These are phyloP conservation scores for Rhizophora mangle DNA, from an alignment of 345 rosid species.

Conservation along the genomic window DNA sequence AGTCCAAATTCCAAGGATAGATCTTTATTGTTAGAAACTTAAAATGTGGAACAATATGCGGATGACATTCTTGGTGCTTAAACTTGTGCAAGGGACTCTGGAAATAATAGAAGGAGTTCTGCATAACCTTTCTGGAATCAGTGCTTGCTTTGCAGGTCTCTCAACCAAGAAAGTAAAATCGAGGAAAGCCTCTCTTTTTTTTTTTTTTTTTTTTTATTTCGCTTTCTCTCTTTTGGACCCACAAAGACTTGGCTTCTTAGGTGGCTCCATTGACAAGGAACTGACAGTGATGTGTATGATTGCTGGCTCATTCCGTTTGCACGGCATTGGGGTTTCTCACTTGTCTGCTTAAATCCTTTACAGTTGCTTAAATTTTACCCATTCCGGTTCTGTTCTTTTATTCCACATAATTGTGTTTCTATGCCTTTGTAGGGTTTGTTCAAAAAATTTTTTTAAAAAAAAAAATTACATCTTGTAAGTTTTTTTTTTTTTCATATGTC, in stretches of 20 bases:
- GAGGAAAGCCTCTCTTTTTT: neutral
- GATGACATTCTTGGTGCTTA: too few relatives aligned
- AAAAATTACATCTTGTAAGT: too few relatives aligned
- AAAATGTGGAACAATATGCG: too few relatives aligned
- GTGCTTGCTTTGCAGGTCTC: slow-evolving; percentile 43
- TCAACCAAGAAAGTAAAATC: slow-evolving; percentile 19
- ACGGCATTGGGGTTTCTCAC: slow-evolving; percentile 19
- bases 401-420: neutral
- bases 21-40: too few relatives aligned
- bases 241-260: slow-evolving; percentile 30
- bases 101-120: slow-evolving; percentile 6
- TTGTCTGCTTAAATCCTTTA: slow-evolving; percentile 14
- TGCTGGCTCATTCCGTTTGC: slow-evolving; percentile 20
- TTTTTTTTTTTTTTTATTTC: too few relatives aligned
- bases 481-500: too few relatives aligned
- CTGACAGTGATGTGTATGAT: slow-evolving; percentile 20
- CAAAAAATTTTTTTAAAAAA: too few relatives aligned
- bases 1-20: slow-evolving; percentile 32
- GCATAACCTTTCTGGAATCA: slow-evolving; percentile 22
- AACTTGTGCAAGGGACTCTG: too few relatives aligned
- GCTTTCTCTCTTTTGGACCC: slow-evolving; percentile 19
- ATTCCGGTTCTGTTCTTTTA: neutral
- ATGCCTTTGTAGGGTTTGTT: neutral
- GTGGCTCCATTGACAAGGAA: slow-evolving; percentile 25
- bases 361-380: slow-evolving; percentile 7